A percentile compares a stretch with the other conserved stretches of the same genome.
Evolutionary conservation across 306 rosid species (phyloP).

Genomic region (Bauhinia variegata): DNA sequence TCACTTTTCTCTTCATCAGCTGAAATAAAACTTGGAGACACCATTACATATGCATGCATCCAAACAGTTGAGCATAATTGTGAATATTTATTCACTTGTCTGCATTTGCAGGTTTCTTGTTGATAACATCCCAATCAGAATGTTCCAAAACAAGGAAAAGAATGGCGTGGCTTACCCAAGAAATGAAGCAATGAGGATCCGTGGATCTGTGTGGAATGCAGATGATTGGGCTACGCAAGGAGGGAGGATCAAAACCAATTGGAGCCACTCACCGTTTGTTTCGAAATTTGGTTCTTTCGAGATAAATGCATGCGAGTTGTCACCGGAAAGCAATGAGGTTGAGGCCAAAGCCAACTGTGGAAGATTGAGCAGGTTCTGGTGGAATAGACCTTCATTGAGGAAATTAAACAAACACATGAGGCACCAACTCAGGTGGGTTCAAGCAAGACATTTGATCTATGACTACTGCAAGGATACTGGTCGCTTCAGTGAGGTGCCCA

Average conservation of each 20-base stretch:
- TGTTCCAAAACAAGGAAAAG: constrained; percentile 22
- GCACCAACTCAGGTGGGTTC: constrained; percentile 29
- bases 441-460: constrained; percentile 22
- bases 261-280: constrained; percentile 30
- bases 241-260: constrained; percentile 7
- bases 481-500: constrained; percentile 10
- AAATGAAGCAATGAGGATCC: constrained; percentile 17
- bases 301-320: constrained; percentile 20
- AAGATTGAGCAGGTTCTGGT: neutral
- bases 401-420: constrained; percentile 1
- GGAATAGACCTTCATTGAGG: constrained; percentile 21
- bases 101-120: constrained; percentile 20
- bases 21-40: neutral
- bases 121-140: constrained; percentile 28
- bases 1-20: neutral
- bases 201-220: constrained; percentile 25
- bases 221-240: constrained; percentile 31
- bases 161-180: constrained; percentile 31
- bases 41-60: too few relatives aligned
- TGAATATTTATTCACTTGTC: too few relatives aligned
- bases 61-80: too few relatives aligned
- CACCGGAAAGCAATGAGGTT: neutral
- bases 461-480: constrained; percentile 20
- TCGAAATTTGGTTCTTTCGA: constrained; percentile 6
- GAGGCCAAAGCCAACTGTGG: neutral